Evolutionary conservation across 2,329 filamentous ascomycete species (phyloP).

Genomic region (Beauveria caledonica): DNA sequence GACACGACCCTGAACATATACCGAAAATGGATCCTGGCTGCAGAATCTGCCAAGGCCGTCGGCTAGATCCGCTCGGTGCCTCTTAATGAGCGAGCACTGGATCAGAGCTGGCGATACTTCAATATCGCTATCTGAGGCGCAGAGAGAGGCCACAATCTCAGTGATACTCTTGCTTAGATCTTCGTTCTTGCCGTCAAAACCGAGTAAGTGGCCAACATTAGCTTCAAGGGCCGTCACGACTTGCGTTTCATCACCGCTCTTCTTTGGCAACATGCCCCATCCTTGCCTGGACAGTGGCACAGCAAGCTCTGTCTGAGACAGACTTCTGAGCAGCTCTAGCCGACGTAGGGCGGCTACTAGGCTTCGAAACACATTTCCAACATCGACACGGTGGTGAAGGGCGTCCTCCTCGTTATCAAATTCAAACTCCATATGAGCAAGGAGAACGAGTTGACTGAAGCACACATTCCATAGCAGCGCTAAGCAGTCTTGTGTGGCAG

Average conservation of each 20-base stretch:
- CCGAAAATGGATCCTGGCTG: conserved; percentile 53
- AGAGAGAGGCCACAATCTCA: conserved; percentile 58
- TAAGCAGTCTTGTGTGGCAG: conserved; percentile 71
- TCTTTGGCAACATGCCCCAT: conserved; percentile 30
- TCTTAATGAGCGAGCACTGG: conserved; percentile 54
- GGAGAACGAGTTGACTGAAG: conserved; percentile 72
- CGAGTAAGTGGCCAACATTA: conserved; percentile 55
- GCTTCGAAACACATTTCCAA: conserved; percentile 60
- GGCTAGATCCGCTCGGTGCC: conserved; percentile 52
- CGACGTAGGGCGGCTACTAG: conserved; percentile 65
- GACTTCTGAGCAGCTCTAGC: conserved; percentile 65
- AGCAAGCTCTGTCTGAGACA: conserved; percentile 50
- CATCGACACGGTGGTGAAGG: conserved; percentile 50
- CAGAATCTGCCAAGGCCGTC: conserved; percentile 49
- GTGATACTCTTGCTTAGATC: conserved; percentile 54
- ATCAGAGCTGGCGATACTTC: conserved; percentile 53
- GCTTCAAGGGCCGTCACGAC: conserved; percentile 51
- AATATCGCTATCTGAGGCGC: conserved; percentile 56
- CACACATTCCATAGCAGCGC: conserved; percentile 65
- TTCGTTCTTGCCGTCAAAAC: conserved; percentile 44
- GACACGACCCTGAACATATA: conserved; percentile 79
- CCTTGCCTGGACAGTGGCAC: conserved; percentile 36
- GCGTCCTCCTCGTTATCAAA: conserved; percentile 65
- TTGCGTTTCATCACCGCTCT: conserved; percentile 36
- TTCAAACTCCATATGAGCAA: conserved; percentile 81